Evolutionary conservation across 2,329 filamentous ascomycete species (phyloP), one percentile per base, ranked within the genome.

Genomic region (Xylaria sp.): DNA sequence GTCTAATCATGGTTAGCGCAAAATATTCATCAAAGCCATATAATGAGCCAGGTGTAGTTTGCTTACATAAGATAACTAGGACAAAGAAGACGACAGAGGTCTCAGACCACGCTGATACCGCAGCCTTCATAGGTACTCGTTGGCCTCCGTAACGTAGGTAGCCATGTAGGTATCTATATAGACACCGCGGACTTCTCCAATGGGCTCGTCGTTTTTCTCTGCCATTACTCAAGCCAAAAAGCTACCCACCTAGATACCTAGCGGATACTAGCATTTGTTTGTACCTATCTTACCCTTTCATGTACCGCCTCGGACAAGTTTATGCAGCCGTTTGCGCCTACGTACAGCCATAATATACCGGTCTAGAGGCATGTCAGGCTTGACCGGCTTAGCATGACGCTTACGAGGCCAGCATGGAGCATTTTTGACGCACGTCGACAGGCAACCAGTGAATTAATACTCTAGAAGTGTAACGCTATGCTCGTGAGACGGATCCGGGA

Each of bases 281-380:
- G 31, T n/a, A 28, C 15, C 7, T 9, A 39, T 6, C 7, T 59
- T n/a, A 7, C 5, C 18, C 59, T 41, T 46, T 28, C 15, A 7
- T 39, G 15, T 58, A 46, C 50, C 23, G 23, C 56, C 31, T 20
- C 10, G 20, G 7, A 15, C 25, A 51, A 46, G 3, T 13, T 52
- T 31, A 15, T 62, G 41, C 51, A 44, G 46, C 15, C 63, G 23
- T 44, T 18, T 7, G 25, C 28, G n/a, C 20, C n/a, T 3, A 25
- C 25, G 37, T 25, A n/a, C 20, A 37, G 20, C 25, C 23, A 44
- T 50, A 61, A 48, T 2, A 41, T 48, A 34, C 54, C 52, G 52
- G 63, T 55, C 52, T 39, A 18, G 44, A 63, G 25, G 57, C 37
- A 50, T 44, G 37, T 54, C 52, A 63, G 58, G 57, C 46, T 50